Conservation (phyloP, 2,329 filamentous ascomycete genomes). For the Didymella keratinophila region DNA sequence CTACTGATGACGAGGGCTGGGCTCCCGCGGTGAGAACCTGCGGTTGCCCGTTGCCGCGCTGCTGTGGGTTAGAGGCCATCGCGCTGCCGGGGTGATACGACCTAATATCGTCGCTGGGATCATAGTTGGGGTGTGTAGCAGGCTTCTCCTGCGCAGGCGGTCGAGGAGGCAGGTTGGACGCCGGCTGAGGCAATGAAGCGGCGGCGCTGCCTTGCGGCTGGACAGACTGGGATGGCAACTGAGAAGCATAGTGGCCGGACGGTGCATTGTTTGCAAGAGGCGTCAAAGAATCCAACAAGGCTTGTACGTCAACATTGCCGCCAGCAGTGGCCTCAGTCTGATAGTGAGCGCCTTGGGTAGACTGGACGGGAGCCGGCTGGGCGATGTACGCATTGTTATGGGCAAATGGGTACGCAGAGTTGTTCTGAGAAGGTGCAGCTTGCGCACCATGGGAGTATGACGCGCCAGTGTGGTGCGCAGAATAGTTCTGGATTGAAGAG, state of each 20-base stretch:
- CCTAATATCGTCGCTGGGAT: constrained; percentile 58
- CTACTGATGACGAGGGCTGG: constrained; percentile 25
- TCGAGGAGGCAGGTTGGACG: constrained; percentile 55
- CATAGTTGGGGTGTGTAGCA: constrained; percentile 58
- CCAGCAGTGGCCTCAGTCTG: constrained; percentile 36
- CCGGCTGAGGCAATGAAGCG: constrained; percentile 49
- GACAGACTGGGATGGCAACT: constrained; percentile 41
- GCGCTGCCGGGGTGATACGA: constrained; percentile 60
- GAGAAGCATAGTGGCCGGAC: constrained; percentile 45
- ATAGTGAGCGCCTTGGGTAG: constrained; percentile 40
- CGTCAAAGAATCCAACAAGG: constrained; percentile 55
- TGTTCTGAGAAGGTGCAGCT: constrained; percentile 34
- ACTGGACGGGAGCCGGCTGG: constrained; percentile 41
- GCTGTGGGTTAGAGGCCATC: constrained; percentile 46
- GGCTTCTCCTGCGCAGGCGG: constrained; percentile 60
- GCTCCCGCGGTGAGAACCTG: constrained; percentile 36
- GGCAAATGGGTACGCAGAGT: constrained; percentile 43
- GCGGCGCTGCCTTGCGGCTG: constrained; percentile 46
- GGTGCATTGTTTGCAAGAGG: constrained; percentile 43
- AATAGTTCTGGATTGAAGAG: constrained; percentile 50
- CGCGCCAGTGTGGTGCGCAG: constrained; percentile 42
- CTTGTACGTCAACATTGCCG: constrained; percentile 56
- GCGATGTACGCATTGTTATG: constrained; percentile 48
- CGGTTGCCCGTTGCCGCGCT: constrained; percentile 32
- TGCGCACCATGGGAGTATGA: constrained; percentile 48